Base-by-base conservation (phyloP, 768 basidiomycete genomes). In the Collybia mongolica region DNA sequence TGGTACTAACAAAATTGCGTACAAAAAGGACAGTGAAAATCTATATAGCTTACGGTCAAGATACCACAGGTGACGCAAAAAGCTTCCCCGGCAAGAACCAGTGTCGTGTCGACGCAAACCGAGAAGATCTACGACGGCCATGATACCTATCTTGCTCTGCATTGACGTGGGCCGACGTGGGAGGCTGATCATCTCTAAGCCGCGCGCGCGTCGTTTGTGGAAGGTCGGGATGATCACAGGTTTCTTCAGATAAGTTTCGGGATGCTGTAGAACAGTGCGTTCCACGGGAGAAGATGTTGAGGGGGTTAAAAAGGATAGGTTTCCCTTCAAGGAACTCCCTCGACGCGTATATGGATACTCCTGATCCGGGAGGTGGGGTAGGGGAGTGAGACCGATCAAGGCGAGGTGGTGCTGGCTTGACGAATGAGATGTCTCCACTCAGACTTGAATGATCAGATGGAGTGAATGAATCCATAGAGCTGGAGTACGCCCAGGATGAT, bases 1-100 rank as follows among this genome's bases (percentile, higher is more conserved):
- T 32, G 32, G 32, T 32, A 32, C 32, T 14, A 32, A 32, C 14
- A 14, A 3, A 28, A 32, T 14, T 12, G 32, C 11, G 24, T 26
- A 32, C 32, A 32, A 14, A 2, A 6, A 11, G 32, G 14, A 32
- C 9, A 6, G n/a, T n/a, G n/a, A n/a, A 32, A 32, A 9, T 32
- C 32, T 32, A 32, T 32, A 32, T 32, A 32, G n/a, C n/a, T 9
- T 32, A 32, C 32, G 14, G 11, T 32, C 32, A 32, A 32, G 39
- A 28, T 20, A 29, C 28, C 26, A 14, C 26, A 12, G 54, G 36
- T 6, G 51, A 41, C 19, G 46, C 18, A 39, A 59, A 56, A 15
- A 59, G 17, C 29, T 53, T 56, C 6, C 45, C 48, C 5, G 53
- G 41, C 14, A 44, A 51, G 36, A 56, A 56, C 58, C 58, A 59